Percentiles rank a stretch among this genome's conserved stretches.
Evolutionary conservation across 164 flowering plant genomes (phyloP).

Genomic region (Kalanchoe fedtschenkoi): DNA sequence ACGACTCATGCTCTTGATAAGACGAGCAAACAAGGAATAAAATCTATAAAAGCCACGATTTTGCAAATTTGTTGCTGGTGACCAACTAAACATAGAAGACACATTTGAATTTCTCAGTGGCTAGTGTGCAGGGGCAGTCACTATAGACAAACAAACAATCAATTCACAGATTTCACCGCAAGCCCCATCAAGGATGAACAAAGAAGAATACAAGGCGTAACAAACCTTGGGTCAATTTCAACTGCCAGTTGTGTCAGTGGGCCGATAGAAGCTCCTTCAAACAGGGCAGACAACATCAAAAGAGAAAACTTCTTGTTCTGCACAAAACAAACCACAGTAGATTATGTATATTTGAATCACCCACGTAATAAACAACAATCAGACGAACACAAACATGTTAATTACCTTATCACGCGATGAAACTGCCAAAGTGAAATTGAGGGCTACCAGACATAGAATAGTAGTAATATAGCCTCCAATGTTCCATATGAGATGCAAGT

Average conservation of each 20-base stretch:
- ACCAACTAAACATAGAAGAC: no score
- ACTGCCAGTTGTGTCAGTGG: slow-evolving; percentile 69
- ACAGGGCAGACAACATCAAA: slow-evolving; percentile 54
- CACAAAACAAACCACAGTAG: slow-evolving; percentile 5
- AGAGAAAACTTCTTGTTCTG: slow-evolving; percentile 61
- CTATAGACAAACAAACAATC: background rate
- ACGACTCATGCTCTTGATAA: no score
- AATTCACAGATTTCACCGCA: background rate
- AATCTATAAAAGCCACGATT: no score
- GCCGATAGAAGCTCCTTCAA: slow-evolving; percentile 79
- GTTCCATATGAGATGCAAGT: slow-evolving; percentile 68
- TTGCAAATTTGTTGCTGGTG: no score
- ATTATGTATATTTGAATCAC: background rate
- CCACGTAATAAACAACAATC: background rate
- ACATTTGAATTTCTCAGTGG: no score
- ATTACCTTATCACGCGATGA: slow-evolving; percentile 61
- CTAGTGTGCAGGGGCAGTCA: background rate
- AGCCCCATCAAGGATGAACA: background rate
- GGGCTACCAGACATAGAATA: slow-evolving; percentile 45
- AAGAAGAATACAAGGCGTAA: background rate
- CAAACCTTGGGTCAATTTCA: slow-evolving; percentile 65
- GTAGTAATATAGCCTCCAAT: slow-evolving; percentile 79
- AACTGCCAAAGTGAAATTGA: slow-evolving; percentile 38
- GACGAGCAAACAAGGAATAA: no score
- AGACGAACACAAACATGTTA: background rate